Conservation (phyloP, 2,329 filamentous ascomycete genomes). For the Paraphoma chrysanthemicola region DNA sequence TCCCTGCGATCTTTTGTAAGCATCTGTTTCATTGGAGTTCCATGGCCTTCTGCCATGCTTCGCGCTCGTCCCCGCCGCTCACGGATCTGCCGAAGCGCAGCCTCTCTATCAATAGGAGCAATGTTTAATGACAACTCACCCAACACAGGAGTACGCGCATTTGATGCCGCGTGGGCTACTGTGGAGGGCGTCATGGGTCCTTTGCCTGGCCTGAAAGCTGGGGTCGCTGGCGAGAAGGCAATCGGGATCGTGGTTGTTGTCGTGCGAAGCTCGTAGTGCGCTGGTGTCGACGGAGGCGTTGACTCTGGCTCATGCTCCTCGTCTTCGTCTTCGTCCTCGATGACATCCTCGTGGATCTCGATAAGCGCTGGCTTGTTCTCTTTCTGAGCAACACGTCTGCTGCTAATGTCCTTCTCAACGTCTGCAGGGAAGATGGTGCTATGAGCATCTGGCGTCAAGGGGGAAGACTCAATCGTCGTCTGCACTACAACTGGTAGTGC, state of each 20-base stretch:
- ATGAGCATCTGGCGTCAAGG: conserved; percentile 31
- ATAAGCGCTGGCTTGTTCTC: conserved; percentile 28
- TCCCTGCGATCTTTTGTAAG: conserved; percentile 55
- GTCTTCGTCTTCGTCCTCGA: conserved; percentile 31
- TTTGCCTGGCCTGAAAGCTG: conserved; percentile 37
- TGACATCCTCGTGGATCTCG: conserved; percentile 41
- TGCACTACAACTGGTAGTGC: conserved; percentile 23
- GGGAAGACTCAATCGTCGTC: conserved; percentile 24
- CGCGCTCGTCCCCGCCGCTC: conserved; percentile 74
- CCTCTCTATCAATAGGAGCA: conserved; percentile 63
- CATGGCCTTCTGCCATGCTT: conserved; percentile 69
- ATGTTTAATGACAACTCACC: conserved; percentile 44
- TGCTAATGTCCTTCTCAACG: conserved; percentile 2
- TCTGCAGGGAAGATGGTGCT: conserved; percentile 22
- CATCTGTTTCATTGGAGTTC: conserved; percentile 68
- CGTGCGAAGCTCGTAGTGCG: conserved; percentile 49
- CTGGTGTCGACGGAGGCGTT: conserved; percentile 37
- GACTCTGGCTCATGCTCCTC: conserved; percentile 37
- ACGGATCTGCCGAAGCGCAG: conserved; percentile 77
- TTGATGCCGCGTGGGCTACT: conserved; percentile 41
- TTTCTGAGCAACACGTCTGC: conserved; percentile 6
- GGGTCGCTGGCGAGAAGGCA: conserved; percentile 51
- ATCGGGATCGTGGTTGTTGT: conserved; percentile 58
- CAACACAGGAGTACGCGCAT: conserved; percentile 37
- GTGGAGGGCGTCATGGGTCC: conserved; percentile 44